These are phyloP conservation scores for Pyrrhoderma noxium DNA, from an alignment of 1,284 basidiomycete genomes.

Conservation along the genomic window DNA sequence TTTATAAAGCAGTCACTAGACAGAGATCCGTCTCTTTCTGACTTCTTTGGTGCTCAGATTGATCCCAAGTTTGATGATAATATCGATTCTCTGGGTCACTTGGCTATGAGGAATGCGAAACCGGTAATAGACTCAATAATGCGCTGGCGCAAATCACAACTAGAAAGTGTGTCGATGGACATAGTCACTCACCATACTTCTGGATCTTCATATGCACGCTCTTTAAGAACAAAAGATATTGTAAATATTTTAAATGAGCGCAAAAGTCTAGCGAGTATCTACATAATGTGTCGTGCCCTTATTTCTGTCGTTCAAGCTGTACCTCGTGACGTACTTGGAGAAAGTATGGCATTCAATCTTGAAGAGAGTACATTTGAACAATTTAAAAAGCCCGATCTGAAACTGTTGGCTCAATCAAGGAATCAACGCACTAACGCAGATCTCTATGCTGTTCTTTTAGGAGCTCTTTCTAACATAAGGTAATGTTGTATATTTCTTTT, in stretches of 20 bases:
- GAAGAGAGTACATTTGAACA: slow-evolving; percentile 86
- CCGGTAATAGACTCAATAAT: slow-evolving; percentile 82
- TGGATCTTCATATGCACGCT: slow-evolving; percentile 30
- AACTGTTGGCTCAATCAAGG: slow-evolving; percentile 50
- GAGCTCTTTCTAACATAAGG: slow-evolving; percentile 75
- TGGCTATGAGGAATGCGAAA: slow-evolving; percentile 79
- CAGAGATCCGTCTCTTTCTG: slow-evolving; percentile 56
- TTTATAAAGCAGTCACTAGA: slow-evolving; percentile 70
- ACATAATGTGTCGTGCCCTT: slow-evolving; percentile 82
- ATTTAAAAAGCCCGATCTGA: slow-evolving; percentile 69
- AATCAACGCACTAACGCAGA: slow-evolving; percentile 79
- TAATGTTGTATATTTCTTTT: slow-evolving; percentile 28
- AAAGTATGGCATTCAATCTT: slow-evolving; percentile 67
- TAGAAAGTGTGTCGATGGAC: slow-evolving; percentile 54
- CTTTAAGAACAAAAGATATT: slow-evolving; percentile 43
- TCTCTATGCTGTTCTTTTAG: slow-evolving; percentile 75
- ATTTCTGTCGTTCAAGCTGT: slow-evolving; percentile 70
- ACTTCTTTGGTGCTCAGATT: slow-evolving; percentile 61
- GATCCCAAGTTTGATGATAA: slow-evolving; percentile 78
- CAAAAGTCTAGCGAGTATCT: slow-evolving; percentile 76
- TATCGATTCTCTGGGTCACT: slow-evolving; percentile 76
- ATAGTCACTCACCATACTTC: slow-evolving; percentile 44
- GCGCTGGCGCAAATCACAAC: slow-evolving; percentile 79
- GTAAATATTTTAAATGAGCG: slow-evolving; percentile 61
- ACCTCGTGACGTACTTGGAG: slow-evolving; percentile 69